Conservation (phyloP, 1,139 yeast genomes). For the Nakaseomyces nivariensis region DNA sequence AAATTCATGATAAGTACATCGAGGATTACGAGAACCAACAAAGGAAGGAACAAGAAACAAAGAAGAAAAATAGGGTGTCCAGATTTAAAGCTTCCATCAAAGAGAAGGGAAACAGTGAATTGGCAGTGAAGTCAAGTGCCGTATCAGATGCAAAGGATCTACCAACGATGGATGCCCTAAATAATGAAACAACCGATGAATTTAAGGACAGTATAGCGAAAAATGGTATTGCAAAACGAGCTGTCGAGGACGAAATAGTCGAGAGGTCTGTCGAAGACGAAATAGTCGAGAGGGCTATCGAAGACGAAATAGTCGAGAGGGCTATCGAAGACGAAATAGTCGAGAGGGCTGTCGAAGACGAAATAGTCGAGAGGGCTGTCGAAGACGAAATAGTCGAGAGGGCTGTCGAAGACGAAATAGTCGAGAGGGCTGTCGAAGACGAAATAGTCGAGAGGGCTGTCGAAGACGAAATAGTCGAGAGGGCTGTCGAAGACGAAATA, state of each 20-base stretch:
- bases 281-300: neutral
- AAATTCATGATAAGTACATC: slow-evolving; percentile 23
- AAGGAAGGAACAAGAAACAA: slow-evolving; percentile 6
- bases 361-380: slow-evolving; percentile 4
- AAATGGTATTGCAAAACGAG: slow-evolving; percentile 5
- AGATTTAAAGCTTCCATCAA: slow-evolving; percentile 16
- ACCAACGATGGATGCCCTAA: too few species aligned
- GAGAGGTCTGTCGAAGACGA: slow-evolving; percentile 4
- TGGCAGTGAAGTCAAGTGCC: too few species aligned
- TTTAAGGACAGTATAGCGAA: too few species aligned
- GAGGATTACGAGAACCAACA: slow-evolving; percentile 8
- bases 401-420: slow-evolving; percentile 2
- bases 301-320: slow-evolving; percentile 6
- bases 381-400: slow-evolving; percentile 3
- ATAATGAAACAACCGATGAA: too few species aligned
- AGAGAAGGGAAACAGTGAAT: neutral
- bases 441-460: slow-evolving; percentile 3
- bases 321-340: slow-evolving; percentile 4
- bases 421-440: slow-evolving; percentile 4
- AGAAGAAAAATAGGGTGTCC: slow-evolving; percentile 19
- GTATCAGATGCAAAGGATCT: too few species aligned
- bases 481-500: slow-evolving; percentile 1
- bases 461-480: slow-evolving; percentile 2
- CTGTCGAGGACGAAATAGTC: neutral
- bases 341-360: slow-evolving; percentile 3